A percentile compares a stretch with the other conserved stretches of the same genome.
Evolutionary conservation across 2,329 filamentous ascomycete genomes (phyloP).

Genomic region (Raffaelea arxii): DNA sequence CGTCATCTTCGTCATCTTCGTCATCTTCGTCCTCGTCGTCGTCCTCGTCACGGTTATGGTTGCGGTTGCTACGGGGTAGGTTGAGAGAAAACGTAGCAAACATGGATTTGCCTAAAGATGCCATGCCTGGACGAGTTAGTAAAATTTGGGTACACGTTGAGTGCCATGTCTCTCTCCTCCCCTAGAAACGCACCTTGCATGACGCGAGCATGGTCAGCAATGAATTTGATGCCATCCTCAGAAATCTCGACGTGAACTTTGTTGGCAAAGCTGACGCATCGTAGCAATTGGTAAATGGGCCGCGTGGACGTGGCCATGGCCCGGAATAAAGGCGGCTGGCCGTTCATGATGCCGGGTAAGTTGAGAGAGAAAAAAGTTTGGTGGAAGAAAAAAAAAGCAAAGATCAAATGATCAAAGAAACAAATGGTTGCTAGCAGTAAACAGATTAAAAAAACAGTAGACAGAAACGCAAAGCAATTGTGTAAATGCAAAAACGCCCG

Average conservation of each 20-base stretch:
- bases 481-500: slow-evolving; percentile 5
- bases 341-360: slow-evolving; percentile 9
- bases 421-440: background rate
- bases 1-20: slow-evolving; percentile 26
- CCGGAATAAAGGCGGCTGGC: slow-evolving; percentile 50
- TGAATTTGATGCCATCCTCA: slow-evolving; percentile 75
- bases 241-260: slow-evolving; percentile 63
- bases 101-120: slow-evolving; percentile 78
- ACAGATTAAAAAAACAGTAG: background rate
- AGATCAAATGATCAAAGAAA: background rate
- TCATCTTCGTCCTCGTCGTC: slow-evolving; percentile 28
- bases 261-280: slow-evolving; percentile 49
- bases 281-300: slow-evolving; percentile 56
- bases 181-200: slow-evolving; percentile 65
- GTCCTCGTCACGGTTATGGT: background rate
- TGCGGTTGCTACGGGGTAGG: slow-evolving; percentile 19
- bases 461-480: background rate
- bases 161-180: too few species aligned
- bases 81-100: slow-evolving; percentile 80
- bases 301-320: slow-evolving; percentile 70
- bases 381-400: background rate
- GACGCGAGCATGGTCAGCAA: slow-evolving; percentile 76
- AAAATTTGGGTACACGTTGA: too few species aligned
- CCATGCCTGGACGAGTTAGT: slow-evolving; percentile 45
- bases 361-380: slow-evolving; percentile 11